Base-by-base conservation (phyloP, 1,139 yeast genomes). In the Kodamaea sp. region DNA sequence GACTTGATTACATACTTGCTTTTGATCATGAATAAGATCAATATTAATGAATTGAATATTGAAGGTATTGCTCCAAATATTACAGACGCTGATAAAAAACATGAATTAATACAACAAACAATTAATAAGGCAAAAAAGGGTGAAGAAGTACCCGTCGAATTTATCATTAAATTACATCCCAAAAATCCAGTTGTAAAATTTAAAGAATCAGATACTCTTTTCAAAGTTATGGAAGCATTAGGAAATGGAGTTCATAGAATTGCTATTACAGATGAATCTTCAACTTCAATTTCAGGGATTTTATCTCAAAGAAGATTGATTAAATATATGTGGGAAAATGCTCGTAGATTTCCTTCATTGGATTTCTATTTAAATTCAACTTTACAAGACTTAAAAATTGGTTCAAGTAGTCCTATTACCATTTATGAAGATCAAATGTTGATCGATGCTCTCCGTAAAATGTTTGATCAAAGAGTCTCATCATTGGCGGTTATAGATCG, bases 401-500 rank as follows among this genome's bases (percentile, higher is more conserved):
- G 95, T 2, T 75, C 87, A 7, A 60, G 75, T 28, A 69, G 71
- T 43, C 95, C 95, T 29, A 74, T 89, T 28, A 78, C 92, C 23
- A 84, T 90, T 33, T 80, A 73, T 52, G 97, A 94, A 37, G 97
- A 90, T 53, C 90, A 84, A 52, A 78, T 81, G 7, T 77, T 92
- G 49, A 84, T 90, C 43, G 95, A 88, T 53, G 97, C 96, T 0
- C 73, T 92, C 42, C 70, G 79, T 52, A 81, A 81, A 53, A 90
- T 92, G 97, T 87, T 86, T 60, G 70, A 70, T 35, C 85, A 85
- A 50, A 79, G 90, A 48, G 88, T 92, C 28, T 84, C 94, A 6
- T 89, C 97, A 23, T 75, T 92, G 39, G 97, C 98, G 0, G 97
- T 92, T n/a, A 85, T 90, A 40, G 97, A 92, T 64, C 68, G 79